Percentiles rank a stretch among this genome's conserved stretches.
Evolutionary conservation across 2,329 filamentous ascomycete genomes (phyloP).

Genomic region (Colletotrichum tamarilloi): DNA sequence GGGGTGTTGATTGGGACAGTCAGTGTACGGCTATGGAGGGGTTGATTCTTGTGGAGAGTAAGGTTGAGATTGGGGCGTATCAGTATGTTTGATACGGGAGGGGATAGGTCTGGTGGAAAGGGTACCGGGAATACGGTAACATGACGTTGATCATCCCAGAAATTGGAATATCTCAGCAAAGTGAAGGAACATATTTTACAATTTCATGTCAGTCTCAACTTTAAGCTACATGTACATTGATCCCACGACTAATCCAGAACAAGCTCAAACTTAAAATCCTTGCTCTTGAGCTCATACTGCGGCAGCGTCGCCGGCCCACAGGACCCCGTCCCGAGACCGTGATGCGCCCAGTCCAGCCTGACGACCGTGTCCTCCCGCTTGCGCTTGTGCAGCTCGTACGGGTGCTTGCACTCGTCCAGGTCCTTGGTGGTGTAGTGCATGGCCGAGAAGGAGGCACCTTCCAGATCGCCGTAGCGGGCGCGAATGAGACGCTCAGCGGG

Average conservation of each 20-base stretch:
- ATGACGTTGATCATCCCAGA: background rate
- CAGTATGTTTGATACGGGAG: slow-evolving; percentile 44
- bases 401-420: slow-evolving; percentile 65
- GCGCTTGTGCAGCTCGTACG: slow-evolving; percentile 66
- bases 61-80: slow-evolving; percentile 48
- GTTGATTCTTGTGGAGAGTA: slow-evolving; percentile 42
- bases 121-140: no score
- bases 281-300: slow-evolving; percentile 56
- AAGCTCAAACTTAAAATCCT: slow-evolving; percentile 57
- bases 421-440: slow-evolving; percentile 66
- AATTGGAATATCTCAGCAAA: no score
- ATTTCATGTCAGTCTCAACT: background rate
- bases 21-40: slow-evolving; percentile 48
- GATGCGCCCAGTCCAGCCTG: slow-evolving; percentile 70
- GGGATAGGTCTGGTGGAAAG: no score
- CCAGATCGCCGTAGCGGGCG: slow-evolving; percentile 57
- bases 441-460: slow-evolving; percentile 67
- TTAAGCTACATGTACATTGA: background rate
- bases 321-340: slow-evolving; percentile 71
- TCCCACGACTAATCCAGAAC: slow-evolving; percentile 50
- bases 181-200: background rate
- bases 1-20: background rate
- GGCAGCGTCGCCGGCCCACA: slow-evolving; percentile 68
- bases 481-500: slow-evolving; percentile 47
- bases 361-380: slow-evolving; percentile 64